Percentiles rank a stretch among this genome's conserved stretches.
phyloP scores from a whole-genome alignment of 768 basidiomycete species.

The Pleurotus giganteus region DNA sequence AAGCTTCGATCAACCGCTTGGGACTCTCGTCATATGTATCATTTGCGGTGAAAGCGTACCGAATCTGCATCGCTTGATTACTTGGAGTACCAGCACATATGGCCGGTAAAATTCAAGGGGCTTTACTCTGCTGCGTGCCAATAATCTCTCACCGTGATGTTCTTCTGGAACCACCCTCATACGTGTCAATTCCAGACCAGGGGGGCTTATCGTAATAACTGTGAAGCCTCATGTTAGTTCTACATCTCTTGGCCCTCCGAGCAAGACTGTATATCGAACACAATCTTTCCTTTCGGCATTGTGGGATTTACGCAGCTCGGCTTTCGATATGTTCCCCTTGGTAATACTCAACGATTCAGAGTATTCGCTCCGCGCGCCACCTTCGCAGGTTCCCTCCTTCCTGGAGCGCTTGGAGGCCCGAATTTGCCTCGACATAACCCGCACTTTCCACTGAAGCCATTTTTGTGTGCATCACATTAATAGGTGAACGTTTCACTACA shows the following conservation, averaged over 20 bases:
- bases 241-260: neutral
- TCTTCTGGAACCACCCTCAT: neutral
- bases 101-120: neutral
- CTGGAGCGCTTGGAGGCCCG: too few species aligned
- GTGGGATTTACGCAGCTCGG: neutral
- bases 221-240: constrained; percentile 5
- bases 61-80: neutral
- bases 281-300: neutral
- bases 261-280: neutral
- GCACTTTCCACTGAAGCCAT: neutral
- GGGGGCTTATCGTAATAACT: neutral
- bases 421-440: too few species aligned
- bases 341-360: too few species aligned
- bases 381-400: too few species aligned
- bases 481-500: too few species aligned
- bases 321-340: too few species aligned
- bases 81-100: constrained; percentile 3
- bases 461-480: too few species aligned
- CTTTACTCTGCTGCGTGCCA: neutral
- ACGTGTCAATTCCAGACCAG: constrained; percentile 3
- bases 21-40: constrained; percentile 2
- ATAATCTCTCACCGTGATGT: neutral
- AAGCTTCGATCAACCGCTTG: neutral
- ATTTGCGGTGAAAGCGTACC: neutral
- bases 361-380: too few species aligned